Evolutionary conservation across 2,329 filamentous ascomycete species (phyloP), one percentile per base, ranked within the genome.

Genomic region (Alternaria longipes): DNA sequence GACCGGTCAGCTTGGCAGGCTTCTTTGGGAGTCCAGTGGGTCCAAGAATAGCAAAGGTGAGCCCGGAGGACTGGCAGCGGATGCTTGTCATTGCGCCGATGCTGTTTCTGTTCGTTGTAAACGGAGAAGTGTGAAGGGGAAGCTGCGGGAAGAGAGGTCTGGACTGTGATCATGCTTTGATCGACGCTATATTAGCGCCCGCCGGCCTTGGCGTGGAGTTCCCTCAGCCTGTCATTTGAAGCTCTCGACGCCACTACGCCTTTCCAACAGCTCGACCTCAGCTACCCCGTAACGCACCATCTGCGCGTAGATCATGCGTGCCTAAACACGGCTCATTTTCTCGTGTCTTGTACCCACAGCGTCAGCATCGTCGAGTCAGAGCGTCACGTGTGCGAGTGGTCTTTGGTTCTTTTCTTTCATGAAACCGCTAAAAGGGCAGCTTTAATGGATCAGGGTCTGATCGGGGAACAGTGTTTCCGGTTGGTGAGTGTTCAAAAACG

Each of bases 31-130:
- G 14, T 26, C 55, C 58, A n/a, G 18, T 32, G 20, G 26, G 24
- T 42, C 34, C 51, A 59, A 47, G 51, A 64, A 59, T 62, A 62
- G 62, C 41, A 30, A 28, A 38, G 28, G 12, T 20, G n/a, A 26
- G 30, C 18, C 24, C 32, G 28, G 26, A 28, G 22, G 9, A n/a
- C 18, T 50, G 16, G 47, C 6, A 18, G 40, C 40, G 32, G 47
- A 11, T 24, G 38, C 42, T 38, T n/a, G 34, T 28, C 44, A 34
- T 40, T 38, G 30, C 41, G 28, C 24, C 8, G 28, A 34, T 28
- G 22, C 18, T 28, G 22, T 51, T 26, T 26, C 26, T 49, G 38
- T 50, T 44, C 32, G 34, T 50, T 8, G 46, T 36, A 50, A 38
- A 30, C 20, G 20, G 46, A 36, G 32, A 50, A 26, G 14, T 7